Percentiles rank a stretch among this genome's conserved stretches.
Conservation (phyloP, 305 asterid genomes). For the Caryopteris hybrid region DNA sequence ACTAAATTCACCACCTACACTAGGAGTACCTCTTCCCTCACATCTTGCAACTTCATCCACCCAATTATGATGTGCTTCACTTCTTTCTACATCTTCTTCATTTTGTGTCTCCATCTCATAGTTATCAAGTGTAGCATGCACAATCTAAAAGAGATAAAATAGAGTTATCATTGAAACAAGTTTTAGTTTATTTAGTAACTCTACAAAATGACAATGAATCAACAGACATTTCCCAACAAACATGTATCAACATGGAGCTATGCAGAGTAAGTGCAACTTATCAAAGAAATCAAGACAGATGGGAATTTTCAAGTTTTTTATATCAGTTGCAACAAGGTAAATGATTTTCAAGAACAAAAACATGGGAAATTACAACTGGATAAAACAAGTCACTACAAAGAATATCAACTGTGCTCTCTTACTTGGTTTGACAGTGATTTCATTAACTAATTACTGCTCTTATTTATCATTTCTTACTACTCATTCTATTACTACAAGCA, state of each 20-base stretch:
- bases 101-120: slow-evolving; percentile 52
- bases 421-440: background rate
- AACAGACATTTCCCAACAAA: background rate
- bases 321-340: background rate
- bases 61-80: slow-evolving; percentile 89
- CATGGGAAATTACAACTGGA: background rate
- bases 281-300: background rate
- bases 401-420: background rate
- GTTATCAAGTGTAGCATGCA: slow-evolving; percentile 71
- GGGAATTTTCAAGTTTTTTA: too few relatives aligned
- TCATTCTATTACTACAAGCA: background rate
- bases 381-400: background rate
- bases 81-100: slow-evolving; percentile 61
- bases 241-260: background rate
- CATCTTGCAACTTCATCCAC: slow-evolving; percentile 91
- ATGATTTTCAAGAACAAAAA: background rate
- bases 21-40: slow-evolving; percentile 66
- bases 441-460: background rate
- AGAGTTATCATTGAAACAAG: slow-evolving; percentile 12
- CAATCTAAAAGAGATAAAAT: slow-evolving; percentile 47
- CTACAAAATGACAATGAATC: background rate
- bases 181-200: background rate
- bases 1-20: slow-evolving; percentile 58
- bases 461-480: background rate
- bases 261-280: background rate